Conservation (phyloP, 768 basidiomycete species). For the Saitozyma sp. region DNA sequence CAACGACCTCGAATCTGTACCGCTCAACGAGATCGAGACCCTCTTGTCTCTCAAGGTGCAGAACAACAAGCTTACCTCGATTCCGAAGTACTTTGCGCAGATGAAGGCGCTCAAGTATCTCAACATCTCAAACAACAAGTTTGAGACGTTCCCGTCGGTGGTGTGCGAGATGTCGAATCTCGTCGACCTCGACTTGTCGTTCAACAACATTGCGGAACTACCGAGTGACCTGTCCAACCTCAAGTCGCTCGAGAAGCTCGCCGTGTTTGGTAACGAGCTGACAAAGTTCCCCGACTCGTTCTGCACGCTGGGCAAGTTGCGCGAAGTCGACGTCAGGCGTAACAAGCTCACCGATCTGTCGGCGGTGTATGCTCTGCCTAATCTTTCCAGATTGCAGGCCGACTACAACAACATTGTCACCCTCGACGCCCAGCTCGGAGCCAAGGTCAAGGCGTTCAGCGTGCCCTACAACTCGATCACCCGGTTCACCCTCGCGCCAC, state of each 20-base stretch:
- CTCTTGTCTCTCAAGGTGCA: conserved; percentile 72
- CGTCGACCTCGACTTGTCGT: conserved; percentile 85
- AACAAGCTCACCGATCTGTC: conserved; percentile 79
- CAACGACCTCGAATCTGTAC: conserved; percentile 80
- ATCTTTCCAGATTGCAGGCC: conserved; percentile 67
- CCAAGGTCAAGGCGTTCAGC: conserved; percentile 66
- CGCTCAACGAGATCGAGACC: conserved; percentile 71
- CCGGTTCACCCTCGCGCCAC: conserved; percentile 57
- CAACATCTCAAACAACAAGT: conserved; percentile 96
- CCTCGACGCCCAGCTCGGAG: conserved; percentile 74
- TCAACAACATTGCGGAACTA: conserved; percentile 81
- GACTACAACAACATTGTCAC: conserved; percentile 82
- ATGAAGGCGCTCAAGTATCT: conserved; percentile 70
- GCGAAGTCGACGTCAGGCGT: conserved; percentile 76
- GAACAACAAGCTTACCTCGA: conserved; percentile 85
- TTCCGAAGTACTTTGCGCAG: conserved; percentile 81
- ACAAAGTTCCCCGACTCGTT: conserved; percentile 67
- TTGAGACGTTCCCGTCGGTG: conserved; percentile 69
- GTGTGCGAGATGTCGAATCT: conserved; percentile 73
- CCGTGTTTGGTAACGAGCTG: conserved; percentile 84
- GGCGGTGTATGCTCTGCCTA: conserved; percentile 67
- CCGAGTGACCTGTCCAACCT: conserved; percentile 77
- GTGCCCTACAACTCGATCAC: conserved; percentile 79
- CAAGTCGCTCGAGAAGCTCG: conserved; percentile 66
- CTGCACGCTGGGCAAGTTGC: conserved; percentile 62